Base-by-base conservation (phyloP, 2,329 filamentous ascomycete genomes). In the Paraphoma chrysanthemicola region DNA sequence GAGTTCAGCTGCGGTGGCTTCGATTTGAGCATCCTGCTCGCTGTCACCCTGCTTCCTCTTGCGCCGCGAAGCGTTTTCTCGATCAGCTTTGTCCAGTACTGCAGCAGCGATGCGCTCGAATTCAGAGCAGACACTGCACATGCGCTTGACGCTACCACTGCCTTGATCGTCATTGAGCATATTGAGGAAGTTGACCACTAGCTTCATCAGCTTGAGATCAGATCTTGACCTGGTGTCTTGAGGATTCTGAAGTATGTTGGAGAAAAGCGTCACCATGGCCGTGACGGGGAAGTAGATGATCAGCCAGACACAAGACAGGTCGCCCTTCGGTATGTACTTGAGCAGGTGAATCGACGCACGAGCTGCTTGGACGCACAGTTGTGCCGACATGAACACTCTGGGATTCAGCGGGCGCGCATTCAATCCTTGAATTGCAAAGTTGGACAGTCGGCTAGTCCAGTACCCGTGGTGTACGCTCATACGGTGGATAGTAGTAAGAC, bases 401-500 rank as follows among this genome's bases (percentile, higher is more conserved):
- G 95, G 95, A 72, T 98, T 99, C 51, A 99, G 79, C 0, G 95
- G 93, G 62, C 90, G 86, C 0, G 93, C 90, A 75, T 98, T 98
- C 42, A 97, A 82, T 0, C 95, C 95, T 75, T 97, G 92, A 53
- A 98, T 95, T 14, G 95, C 95, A 71, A 93, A 98, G 70, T 98
- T 94, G 38, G 93, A 96, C 41, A 99, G 80, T 38, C 95, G 87
- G 71, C 92, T 97, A 1, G 94, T 98, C 95, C 95, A 99, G 79
- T 97, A 97, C 12, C 95, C 95, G 73, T 97, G 93, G 69, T 98
- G 95, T 30, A 98, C 91, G 42, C 92, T 96, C 95, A 98, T 99
- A 49, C 95, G 91, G 75, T 99, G 95, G 62, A 99, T 97, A 0
- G 95, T 99, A 0, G 94, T 97, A 49, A 99, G 80, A 69, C 93